Base-by-base conservation (phyloP, 163 green algal genomes). In the Scenedesmus sp. region DNA sequence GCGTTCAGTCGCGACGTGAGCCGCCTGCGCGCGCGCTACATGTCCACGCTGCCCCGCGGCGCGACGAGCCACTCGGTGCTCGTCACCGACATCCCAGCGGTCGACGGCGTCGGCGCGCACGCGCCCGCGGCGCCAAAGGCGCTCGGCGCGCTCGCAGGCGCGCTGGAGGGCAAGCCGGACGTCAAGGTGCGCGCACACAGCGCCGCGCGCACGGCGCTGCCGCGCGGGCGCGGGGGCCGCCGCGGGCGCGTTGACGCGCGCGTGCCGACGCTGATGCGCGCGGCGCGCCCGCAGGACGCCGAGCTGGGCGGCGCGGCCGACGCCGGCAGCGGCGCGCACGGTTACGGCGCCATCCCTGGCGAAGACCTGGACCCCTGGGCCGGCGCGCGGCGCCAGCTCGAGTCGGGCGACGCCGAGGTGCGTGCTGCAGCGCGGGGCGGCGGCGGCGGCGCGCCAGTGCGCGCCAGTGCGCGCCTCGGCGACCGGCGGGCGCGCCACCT, bases 21-120 rank as follows among this genome's bases (percentile, higher is more conserved):
- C 63, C 63, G 80, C 51, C 81, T 91, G 75, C 75, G 85, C 45
- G 72, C 81, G 33, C 78, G 75, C 36, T 84, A 82, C 81, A 77
- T 91, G 18, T 80, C 83, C 31, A 87, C 76, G 50, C 44, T 72
- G 36, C 78, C 82, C 1, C 58, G 44, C 0, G 86, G 86, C 11
- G 85, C 70, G 31, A 60, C 82, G 47, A 73, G 60, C 11, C 85
- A 90, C 71, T 85, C 67, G 13, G 79, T 91, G 57, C 78, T 91
- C n/a, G 36, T 87, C n/a, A 89, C 81, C 0, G 86, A 91, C 80
- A 83, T 91, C 44, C 86, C 86, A 9, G 83, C 77, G 18, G 60
- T 91, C 9, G 39, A 63, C 11, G 60, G 58, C 14, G 14, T 47
- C 15, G 58, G 58, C 14, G 26, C n/a, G 2, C 26, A 42, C 11